Evolutionary conservation across 2,329 filamentous ascomycete species (phyloP).

Genomic region (Orbilia ellipsospora): DNA sequence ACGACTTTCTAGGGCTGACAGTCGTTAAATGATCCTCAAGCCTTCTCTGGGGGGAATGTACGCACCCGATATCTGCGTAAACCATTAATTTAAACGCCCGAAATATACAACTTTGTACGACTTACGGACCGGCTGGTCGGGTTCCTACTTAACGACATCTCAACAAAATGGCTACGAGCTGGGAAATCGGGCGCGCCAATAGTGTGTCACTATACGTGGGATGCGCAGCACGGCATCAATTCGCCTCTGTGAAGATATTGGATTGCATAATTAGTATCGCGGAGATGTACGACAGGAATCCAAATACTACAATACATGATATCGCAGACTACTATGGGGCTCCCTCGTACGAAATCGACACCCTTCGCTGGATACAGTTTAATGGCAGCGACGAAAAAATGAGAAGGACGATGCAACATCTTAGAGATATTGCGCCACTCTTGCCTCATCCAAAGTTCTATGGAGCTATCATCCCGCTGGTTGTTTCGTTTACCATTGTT

Average conservation of each 20-base stretch:
- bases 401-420: constrained; percentile 26
- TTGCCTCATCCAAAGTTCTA: constrained; percentile 41
- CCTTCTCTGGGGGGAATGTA: not conserved
- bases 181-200: constrained; percentile 26
- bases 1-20: not conserved
- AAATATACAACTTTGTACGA: constrained; percentile 11
- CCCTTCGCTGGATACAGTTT: constrained; percentile 20
- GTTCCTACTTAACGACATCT: not conserved
- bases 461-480: constrained; percentile 33
- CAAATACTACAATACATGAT: constrained; percentile 32
- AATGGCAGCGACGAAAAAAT: constrained; percentile 22
- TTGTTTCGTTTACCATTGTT: constrained; percentile 39
- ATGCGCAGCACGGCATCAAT: constrained; percentile 43
- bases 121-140: too few species aligned
- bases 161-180: constrained; percentile 24
- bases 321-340: constrained; percentile 38
- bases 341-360: constrained; percentile 31
- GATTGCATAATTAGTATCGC: constrained; percentile 27
- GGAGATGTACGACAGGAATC: constrained; percentile 44
- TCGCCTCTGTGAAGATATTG: constrained; percentile 24
- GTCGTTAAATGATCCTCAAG: not conserved
- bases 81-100: too few species aligned
- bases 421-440: constrained; percentile 32
- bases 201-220: constrained; percentile 35
- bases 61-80: too few species aligned